Evolutionary conservation across 2,329 filamentous ascomycete species (phyloP), one percentile per base, ranked within the genome.

Genomic region (Clonostachys sp.): DNA sequence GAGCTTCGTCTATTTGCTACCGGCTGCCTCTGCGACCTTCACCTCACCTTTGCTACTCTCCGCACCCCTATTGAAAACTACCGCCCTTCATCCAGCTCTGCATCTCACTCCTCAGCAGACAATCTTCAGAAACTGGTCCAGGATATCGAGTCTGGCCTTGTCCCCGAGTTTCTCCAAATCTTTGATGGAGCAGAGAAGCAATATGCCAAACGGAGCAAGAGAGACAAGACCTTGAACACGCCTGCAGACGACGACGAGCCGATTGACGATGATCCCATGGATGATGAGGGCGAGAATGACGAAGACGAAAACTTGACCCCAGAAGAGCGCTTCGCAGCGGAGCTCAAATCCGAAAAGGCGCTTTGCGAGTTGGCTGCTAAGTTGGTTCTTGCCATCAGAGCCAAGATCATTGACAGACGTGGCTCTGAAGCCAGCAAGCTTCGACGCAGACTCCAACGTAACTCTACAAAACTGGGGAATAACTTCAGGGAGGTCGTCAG

Each of bases 341-440:
- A 84, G 48, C 77, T 96, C 34, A 77, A 91, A 49, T 84, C 90
- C 0, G 94, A 97, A 66, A 87, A 92, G 61, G 81, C 84, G 17
- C 78, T 97, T 1, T 97, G 92, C 65, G 87, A 92, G 57, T 74
- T 96, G 24, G 85, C 91, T 0, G 86, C 84, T 52, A 95, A 94
- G 62, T 81, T 95, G 41, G 87, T 96, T 36, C 79, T 95, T 40
- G 87, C 86, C 12, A 83, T 95, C 18, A 74, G 87, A 10, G 89
- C 84, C 17, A 83, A 83, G 46, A 82, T 91, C 39, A 73, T 96
- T 45, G 90, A 95, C 60, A 70, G 74, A 40, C 73, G 71, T 2
- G 82, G 80, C 7, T 68, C 77, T 12, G 70, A 80, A 33, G 77
- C 77, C 9, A 83, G 81, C 33, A 81, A 80, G 60, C 75, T 95